phyloP scores from a whole-genome alignment of 2,329 filamentous ascomycete species.

The Phoma sp. region DNA sequence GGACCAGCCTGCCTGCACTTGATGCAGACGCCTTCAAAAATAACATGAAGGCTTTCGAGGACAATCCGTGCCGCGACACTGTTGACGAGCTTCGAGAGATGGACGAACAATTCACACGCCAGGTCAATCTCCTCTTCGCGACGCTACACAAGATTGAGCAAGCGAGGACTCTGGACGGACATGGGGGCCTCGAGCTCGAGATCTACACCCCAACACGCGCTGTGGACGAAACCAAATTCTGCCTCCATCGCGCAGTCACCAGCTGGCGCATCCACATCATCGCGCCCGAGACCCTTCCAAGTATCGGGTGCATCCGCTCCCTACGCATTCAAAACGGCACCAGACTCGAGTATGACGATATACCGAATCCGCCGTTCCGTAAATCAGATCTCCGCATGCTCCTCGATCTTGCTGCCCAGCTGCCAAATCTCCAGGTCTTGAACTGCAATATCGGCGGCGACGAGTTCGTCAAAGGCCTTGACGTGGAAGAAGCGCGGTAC shows the following conservation, averaged over 20 bases:
- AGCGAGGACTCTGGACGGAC: neutral
- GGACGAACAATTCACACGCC: constrained; percentile 19
- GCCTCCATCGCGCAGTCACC: constrained; percentile 4
- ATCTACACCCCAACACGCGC: constrained; percentile 12
- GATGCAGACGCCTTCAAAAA: neutral
- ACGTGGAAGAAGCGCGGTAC: constrained; percentile 4
- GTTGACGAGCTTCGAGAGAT: constrained; percentile 12
- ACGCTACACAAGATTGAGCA: constrained; percentile 4
- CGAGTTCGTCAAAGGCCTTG: constrained; percentile 8
- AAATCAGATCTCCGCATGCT: constrained; percentile 25
- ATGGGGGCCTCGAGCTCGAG: constrained; percentile 8
- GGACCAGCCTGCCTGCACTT: constrained; percentile 5
- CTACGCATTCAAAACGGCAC: constrained; percentile 5
- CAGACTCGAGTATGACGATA: neutral
- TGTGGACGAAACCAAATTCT: neutral
- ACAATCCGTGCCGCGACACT: constrained; percentile 14
- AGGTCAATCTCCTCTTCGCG: constrained; percentile 18
- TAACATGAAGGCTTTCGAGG: neutral
- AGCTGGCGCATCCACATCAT: constrained; percentile 23
- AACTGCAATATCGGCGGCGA: constrained; percentile 8
- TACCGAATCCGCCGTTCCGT: neutral
- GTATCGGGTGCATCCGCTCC: constrained; percentile 15
- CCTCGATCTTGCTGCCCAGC: constrained; percentile 15
- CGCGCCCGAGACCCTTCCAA: constrained; percentile 17
- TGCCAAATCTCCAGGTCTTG: constrained; percentile 12